Evolutionary conservation across 805 yeast species (phyloP).

Genomic region (Ogataea ganodermae): DNA sequence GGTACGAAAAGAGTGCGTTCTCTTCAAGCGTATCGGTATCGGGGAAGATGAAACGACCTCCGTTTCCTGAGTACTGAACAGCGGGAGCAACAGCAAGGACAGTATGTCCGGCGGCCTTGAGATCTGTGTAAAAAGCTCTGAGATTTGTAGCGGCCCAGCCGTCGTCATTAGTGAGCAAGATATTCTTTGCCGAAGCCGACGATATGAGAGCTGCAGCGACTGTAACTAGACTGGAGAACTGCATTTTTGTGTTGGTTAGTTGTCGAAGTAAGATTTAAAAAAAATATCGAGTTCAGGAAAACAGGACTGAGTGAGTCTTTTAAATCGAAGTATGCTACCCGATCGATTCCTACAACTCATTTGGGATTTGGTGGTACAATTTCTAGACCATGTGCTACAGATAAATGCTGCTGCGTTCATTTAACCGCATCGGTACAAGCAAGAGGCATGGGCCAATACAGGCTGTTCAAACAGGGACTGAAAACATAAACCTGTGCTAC

Average conservation of each 20-base stretch:
- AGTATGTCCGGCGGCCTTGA: constrained; percentile 49
- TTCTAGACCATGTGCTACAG: no score
- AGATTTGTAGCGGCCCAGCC: constrained; percentile 59
- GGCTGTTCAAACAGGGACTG: no score
- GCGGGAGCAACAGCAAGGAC: constrained; percentile 55
- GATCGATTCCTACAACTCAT: not conserved
- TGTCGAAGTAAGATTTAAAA: not conserved
- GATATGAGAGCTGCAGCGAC: constrained; percentile 14
- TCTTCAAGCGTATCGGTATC: constrained; percentile 39
- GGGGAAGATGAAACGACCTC: constrained; percentile 54
- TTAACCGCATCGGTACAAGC: no score
- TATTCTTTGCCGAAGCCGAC: constrained; percentile 38
- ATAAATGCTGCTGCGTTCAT: no score
- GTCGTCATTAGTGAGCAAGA: constrained; percentile 57
- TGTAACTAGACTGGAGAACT: constrained; percentile 10
- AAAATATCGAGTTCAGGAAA: not conserved
- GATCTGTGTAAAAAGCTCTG: constrained; percentile 53
- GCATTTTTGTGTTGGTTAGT: constrained; percentile 6
- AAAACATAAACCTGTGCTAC: not conserved
- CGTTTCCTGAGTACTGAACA: constrained; percentile 53
- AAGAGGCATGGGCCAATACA: no score
- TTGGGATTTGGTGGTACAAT: not conserved
- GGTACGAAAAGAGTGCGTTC: constrained; percentile 51
- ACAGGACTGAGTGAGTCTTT: not conserved
- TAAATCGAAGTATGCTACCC: not conserved